These are phyloP conservation scores for Fusarium sp. DNA, from an alignment of 2,329 filamentous ascomycete species.

Conservation along the genomic window DNA sequence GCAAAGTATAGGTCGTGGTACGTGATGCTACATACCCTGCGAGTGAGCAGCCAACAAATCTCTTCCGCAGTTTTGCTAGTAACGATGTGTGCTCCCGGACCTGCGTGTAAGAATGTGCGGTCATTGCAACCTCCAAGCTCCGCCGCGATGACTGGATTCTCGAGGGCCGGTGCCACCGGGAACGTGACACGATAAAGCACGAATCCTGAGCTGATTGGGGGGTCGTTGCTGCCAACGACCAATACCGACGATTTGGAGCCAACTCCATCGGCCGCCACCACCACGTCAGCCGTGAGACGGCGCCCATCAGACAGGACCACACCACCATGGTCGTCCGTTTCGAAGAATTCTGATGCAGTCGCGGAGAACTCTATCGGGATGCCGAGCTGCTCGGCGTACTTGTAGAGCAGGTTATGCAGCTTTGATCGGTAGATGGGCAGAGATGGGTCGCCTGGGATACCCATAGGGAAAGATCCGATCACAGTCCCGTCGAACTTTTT, in stretches of 20 bases:
- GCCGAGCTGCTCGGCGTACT: not conserved
- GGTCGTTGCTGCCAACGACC: not conserved
- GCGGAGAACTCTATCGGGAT: not conserved
- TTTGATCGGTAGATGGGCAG: not conserved
- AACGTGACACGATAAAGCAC: not conserved
- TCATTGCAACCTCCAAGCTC: not conserved
- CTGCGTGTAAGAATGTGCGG: not conserved
- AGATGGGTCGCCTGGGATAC: not conserved
- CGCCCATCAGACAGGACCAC: not conserved
- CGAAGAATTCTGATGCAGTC: not conserved
- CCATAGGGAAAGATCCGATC: not conserved
- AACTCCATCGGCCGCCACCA: conserved; percentile 1
- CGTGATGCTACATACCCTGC: not conserved
- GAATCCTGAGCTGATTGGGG: not conserved
- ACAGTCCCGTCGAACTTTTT: not conserved
- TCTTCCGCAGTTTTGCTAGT: not conserved
- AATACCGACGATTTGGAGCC: not conserved
- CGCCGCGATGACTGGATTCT: not conserved
- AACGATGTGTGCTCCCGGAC: not conserved
- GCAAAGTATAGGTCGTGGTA: too few species aligned
- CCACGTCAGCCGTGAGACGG: not conserved
- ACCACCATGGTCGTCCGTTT: not conserved
- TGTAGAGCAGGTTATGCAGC: not conserved
- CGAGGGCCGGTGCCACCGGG: not conserved
- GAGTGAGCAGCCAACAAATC: not conserved